These are phyloP conservation scores for Eucalyptus sp. DNA, from an alignment of 345 rosid genomes.

Conservation along the genomic window DNA sequence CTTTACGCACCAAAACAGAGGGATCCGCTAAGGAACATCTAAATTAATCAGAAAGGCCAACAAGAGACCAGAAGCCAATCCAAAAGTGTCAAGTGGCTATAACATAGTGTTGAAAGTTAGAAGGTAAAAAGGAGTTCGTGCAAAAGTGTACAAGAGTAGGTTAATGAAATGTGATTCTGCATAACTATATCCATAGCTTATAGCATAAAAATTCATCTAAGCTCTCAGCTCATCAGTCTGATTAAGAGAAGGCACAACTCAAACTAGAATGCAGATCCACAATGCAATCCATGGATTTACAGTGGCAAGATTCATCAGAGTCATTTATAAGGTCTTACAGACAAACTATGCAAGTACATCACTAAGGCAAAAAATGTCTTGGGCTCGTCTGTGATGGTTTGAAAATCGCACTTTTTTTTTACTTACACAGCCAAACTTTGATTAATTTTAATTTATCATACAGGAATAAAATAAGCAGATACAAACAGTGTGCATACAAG, in stretches of 20 bases:
- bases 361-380: neutral
- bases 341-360: neutral
- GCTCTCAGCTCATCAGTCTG: neutral
- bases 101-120: neutral
- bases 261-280: neutral
- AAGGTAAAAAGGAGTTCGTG: neutral
- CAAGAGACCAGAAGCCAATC: neutral
- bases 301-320: neutral
- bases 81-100: neutral
- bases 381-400: neutral
- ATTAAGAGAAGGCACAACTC: neutral
- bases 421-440: neutral
- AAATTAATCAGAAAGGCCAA: neutral
- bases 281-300: neutral
- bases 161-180: neutral
- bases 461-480: neutral
- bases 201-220: neutral
- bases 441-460: neutral
- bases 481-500: neutral
- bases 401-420: neutral
- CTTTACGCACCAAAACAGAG: neutral
- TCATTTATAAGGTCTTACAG: neutral
- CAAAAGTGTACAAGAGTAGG: neutral
- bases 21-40: neutral
- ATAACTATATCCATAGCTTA: neutral